A percentile compares a stretch with the other conserved stretches of the same genome.
Conservation (phyloP, 345 rosid species). For the Moricandia arvensis region DNA sequence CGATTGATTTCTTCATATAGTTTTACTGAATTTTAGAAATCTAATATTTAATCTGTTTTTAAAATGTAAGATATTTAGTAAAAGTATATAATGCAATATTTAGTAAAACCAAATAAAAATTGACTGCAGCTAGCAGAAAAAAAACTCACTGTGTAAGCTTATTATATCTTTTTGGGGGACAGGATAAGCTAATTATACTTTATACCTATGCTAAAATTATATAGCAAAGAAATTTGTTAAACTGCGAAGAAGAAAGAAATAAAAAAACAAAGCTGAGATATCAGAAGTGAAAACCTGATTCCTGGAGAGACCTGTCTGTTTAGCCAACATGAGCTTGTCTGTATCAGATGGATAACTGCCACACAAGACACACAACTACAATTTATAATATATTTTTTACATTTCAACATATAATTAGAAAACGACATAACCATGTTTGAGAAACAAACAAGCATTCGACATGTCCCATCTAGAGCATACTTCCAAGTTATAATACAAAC, state of each 20-base stretch:
- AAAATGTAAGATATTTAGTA: background rate
- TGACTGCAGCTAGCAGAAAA: background rate
- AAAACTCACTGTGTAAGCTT: background rate
- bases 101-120: background rate
- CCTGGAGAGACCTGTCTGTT: conserved; percentile 87
- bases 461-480: conserved; percentile 36
- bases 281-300: conserved; percentile 59
- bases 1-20: background rate
- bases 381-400: background rate
- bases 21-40: background rate
- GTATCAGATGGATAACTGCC: conserved; percentile 87
- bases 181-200: background rate
- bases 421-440: conserved; percentile 13
- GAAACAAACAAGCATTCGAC: conserved; percentile 30
- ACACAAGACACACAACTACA: conserved; percentile 26
- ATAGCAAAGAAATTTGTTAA: background rate
- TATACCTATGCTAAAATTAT: background rate
- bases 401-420: conserved; percentile 15
- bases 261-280: background rate
- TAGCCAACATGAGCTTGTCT: conserved; percentile 86
- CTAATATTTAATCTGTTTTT: background rate
- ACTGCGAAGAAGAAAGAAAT: background rate
- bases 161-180: background rate
- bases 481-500: conserved; percentile 26
- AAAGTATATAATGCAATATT: background rate